Base-by-base conservation (phyloP, 257 asterid species). In the Ehretia macrophylla region DNA sequence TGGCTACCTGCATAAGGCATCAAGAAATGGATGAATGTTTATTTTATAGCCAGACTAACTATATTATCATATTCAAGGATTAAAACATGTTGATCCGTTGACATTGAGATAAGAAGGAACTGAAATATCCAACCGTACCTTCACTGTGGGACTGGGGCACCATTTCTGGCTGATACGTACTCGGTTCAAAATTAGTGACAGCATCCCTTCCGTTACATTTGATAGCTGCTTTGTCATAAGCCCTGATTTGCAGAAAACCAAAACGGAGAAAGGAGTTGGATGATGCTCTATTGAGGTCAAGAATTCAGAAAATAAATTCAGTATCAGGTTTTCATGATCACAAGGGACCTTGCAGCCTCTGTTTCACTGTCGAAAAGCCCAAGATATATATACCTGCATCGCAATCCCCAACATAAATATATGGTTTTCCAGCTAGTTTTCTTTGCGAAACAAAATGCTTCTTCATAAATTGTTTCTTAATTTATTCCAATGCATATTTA, bases 211-310 rank as follows among this genome's bases (percentile, higher is more conserved):
- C 94, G 10, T 76, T 85, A 65, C 69, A 79, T 74, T 79, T 72
- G 81, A 84, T 79, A 53, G 96, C 91, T 0, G 94, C 96, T 75
- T 79, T 76, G 57, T 87, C 96, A 22, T 84, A 82, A 60, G 88
- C 96, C 91, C 96, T 87, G 63, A 66, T 61, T 74, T 40, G 55
- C 58, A 80, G 65, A 73, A 63, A 65, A 68, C 58, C 32, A 56
- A 48, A 58, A 72, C 62, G 67, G 58, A 72, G 69, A 71, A 40
- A 65, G 46, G 64, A 27, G 81, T 75, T 62, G 73, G 74, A 58
- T 51, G 72, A 55, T 59, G 54, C 61, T 35, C 48, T 20, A 51
- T 66, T 60, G 76, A 70, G 65, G 68, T 55, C 55, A 61, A 59
- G 61, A 69, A 67, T 65, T 59, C 61, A 62, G 46, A 60, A 52